Percentiles rank a stretch among this genome's conserved stretches.
These are phyloP conservation scores for Scenedesmus sp. DNA, from an alignment of 163 green algal species.

Conservation along the genomic window DNA sequence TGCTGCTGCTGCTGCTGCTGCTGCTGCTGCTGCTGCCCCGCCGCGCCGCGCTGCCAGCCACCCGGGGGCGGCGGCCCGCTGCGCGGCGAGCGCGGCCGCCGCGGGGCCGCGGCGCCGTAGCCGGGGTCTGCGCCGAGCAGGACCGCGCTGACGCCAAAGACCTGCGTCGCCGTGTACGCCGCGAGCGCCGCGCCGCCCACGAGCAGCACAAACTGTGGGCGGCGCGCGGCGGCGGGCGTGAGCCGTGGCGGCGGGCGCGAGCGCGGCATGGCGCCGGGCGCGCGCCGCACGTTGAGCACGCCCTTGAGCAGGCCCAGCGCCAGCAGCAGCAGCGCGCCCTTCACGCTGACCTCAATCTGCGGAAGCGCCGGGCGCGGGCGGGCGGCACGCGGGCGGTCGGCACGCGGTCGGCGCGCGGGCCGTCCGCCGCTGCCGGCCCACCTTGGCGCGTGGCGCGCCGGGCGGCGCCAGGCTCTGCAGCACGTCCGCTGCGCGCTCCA, in stretches of 20 bases:
- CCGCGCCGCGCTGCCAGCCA: not conserved
- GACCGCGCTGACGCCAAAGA: slow-evolving; percentile 37
- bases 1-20: not conserved
- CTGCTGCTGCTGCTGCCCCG: not conserved
- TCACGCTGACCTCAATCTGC: too few relatives aligned
- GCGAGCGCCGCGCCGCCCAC: slow-evolving; percentile 5
- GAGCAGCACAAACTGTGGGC: slow-evolving; percentile 26
- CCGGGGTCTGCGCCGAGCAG: not conserved
- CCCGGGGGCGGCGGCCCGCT: too few relatives aligned
- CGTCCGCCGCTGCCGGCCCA: too few relatives aligned
- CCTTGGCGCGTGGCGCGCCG: slow-evolving; percentile 25
- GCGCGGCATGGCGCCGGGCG: not conserved
- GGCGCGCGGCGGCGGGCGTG: not conserved
- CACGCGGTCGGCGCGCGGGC: too few relatives aligned
- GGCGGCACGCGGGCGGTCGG: too few relatives aligned
- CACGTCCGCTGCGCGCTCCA: slow-evolving; percentile 5
- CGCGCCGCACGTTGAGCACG: not conserved
- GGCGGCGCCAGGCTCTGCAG: slow-evolving; percentile 25
- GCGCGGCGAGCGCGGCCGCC: too few relatives aligned
- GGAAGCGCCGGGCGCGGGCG: too few relatives aligned
- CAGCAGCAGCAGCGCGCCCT: too few relatives aligned
- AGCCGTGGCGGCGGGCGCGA: not conserved
- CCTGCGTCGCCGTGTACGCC: slow-evolving; percentile 23
- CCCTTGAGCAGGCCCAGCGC: too few relatives aligned
- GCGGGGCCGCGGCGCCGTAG: not conserved